These are phyloP conservation scores for Erigeron philadelphicus DNA, from an alignment of 140 eudicot genomes.

Conservation along the genomic window DNA sequence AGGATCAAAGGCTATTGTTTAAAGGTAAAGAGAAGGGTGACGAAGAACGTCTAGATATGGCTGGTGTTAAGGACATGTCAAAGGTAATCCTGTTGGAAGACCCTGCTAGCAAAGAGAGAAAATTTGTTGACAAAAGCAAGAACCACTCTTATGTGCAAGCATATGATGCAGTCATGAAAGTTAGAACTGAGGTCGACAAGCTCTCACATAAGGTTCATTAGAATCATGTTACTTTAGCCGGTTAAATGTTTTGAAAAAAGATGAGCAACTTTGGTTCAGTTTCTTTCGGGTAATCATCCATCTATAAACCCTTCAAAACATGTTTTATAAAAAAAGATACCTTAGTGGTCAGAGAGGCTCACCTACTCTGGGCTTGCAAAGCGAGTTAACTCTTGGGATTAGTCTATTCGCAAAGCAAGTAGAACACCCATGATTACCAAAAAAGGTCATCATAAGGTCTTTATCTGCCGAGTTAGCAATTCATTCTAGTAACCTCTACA, in stretches of 20 bases:
- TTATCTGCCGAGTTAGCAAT: too few species aligned
- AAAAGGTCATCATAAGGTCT: too few species aligned
- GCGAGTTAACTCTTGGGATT: too few species aligned
- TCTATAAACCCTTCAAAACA: neutral
- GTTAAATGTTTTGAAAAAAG: neutral
- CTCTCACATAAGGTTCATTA: constrained; percentile 44
- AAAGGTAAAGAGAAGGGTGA: constrained; percentile 50
- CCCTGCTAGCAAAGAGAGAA: constrained; percentile 52
- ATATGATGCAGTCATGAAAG: constrained; percentile 39
- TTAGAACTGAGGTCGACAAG: constrained; percentile 48
- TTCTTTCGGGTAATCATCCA: neutral
- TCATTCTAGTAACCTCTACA: too few species aligned
- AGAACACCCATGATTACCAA: too few species aligned
- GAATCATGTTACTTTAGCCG: neutral
- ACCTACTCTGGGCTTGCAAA: too few species aligned
- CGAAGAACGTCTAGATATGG: constrained; percentile 42
- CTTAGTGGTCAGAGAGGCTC: too few species aligned
- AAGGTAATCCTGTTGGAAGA: constrained; percentile 48
- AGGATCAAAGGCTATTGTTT: constrained; percentile 47
- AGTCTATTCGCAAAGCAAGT: too few species aligned
- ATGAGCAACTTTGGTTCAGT: neutral
- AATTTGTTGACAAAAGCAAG: constrained; percentile 30
- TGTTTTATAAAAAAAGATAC: neutral
- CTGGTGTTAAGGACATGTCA: constrained; percentile 51
- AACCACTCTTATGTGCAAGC: constrained; percentile 21